Percentiles rank a stretch among this genome's conserved stretches.
Evolutionary conservation across 805 yeast genomes (phyloP).

Genomic region (Clavispora asparagi): DNA sequence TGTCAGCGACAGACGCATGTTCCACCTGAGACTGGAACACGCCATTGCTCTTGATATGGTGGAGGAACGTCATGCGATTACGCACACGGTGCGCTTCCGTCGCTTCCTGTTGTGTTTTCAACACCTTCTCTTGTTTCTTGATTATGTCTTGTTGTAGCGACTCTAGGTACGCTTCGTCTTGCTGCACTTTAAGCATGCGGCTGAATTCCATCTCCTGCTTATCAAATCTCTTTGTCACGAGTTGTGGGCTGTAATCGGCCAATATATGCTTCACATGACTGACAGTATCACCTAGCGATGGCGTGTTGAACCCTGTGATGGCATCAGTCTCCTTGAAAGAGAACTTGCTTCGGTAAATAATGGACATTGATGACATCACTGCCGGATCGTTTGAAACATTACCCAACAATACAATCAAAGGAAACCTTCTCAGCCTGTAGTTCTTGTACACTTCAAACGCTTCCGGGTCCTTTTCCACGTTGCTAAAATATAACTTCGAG

Average conservation of each 20-base stretch:
- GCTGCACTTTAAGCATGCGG: conserved; percentile 35
- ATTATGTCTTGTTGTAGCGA: conserved; percentile 46
- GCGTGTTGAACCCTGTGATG: too few species aligned
- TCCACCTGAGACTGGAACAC: conserved; percentile 10
- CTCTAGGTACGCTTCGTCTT: conserved; percentile 38
- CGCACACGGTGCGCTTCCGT: conserved; percentile 3
- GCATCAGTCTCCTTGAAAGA: conserved; percentile 14
- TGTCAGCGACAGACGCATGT: conserved; percentile 2
- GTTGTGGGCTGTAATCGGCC: conserved; percentile 33
- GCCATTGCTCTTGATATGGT: conserved; percentile 9
- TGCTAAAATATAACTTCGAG: conserved; percentile 24
- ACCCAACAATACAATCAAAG: conserved; percentile 34
- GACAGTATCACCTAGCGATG: not conserved
- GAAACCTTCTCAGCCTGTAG: conserved; percentile 25
- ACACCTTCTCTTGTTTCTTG: conserved; percentile 44
- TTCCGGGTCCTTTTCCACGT: conserved; percentile 31
- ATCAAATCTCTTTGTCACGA: conserved; percentile 32
- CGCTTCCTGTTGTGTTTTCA: conserved; percentile 8
- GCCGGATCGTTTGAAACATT: conserved; percentile 33
- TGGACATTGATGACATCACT: conserved; percentile 35
- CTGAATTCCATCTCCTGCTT: conserved; percentile 37
- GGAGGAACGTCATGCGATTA: conserved; percentile 17
- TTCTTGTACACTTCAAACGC: conserved; percentile 32
- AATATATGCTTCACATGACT: conserved; percentile 21
- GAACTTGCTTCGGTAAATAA: conserved; percentile 29